These are phyloP conservation scores for Peltaster fructicola DNA, from an alignment of 2,329 filamentous ascomycete species.

Conservation along the genomic window DNA sequence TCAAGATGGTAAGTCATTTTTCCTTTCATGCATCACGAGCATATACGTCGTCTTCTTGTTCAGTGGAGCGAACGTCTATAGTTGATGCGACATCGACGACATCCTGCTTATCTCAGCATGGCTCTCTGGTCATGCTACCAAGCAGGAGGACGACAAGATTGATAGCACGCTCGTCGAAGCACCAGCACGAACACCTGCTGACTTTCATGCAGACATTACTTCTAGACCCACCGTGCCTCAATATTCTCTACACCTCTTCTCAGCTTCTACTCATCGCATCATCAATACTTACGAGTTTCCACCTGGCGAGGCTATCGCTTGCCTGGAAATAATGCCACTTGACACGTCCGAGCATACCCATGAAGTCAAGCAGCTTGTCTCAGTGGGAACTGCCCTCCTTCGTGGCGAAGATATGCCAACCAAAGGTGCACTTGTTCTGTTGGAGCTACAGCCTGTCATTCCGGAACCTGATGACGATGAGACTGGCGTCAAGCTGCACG, in stretches of 20 bases:
- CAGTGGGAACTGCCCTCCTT: conserved; percentile 70
- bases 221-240: conserved; percentile 52
- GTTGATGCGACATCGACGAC: conserved; percentile 12
- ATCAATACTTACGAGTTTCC: conserved; percentile 64
- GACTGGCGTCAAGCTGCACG: conserved; percentile 68
- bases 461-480: conserved; percentile 74
- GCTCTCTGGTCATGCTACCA: too few relatives aligned
- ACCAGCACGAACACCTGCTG: too few relatives aligned
- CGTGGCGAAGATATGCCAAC: conserved; percentile 81
- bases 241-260: conserved; percentile 61
- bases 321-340: conserved; percentile 65
- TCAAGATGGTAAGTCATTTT: conserved; percentile 38
- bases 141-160: too few relatives aligned
- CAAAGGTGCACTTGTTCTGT: conserved; percentile 72
- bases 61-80: conserved; percentile 13
- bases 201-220: conserved; percentile 25
- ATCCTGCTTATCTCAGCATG: conserved; percentile 3
- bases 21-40: conserved; percentile 9
- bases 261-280: conserved; percentile 56
- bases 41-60: conserved; percentile 11
- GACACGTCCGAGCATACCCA: conserved; percentile 85
- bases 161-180: too few relatives aligned
- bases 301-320: conserved; percentile 58
- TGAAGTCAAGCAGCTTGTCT: conserved; percentile 64
- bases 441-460: conserved; percentile 80